Evolutionary conservation across 257 asterid species (phyloP).

Genomic region (Petrea volubilis): DNA sequence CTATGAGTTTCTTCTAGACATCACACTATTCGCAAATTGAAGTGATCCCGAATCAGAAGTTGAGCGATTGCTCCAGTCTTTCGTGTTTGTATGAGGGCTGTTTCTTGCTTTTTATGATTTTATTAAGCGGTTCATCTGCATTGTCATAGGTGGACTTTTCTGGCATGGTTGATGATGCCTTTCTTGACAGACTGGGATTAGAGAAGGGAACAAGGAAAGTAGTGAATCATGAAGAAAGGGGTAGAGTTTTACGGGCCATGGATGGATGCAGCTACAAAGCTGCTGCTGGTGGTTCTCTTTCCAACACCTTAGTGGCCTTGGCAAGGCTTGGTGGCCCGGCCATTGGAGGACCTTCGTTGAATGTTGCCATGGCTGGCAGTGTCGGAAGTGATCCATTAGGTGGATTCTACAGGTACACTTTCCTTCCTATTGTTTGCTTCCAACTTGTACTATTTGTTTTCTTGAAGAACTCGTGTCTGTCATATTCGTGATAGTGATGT

Average conservation of each 20-base stretch:
- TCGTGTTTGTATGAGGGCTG: not conserved
- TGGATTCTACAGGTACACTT: slow-evolving; percentile 76
- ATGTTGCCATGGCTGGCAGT: slow-evolving; percentile 94
- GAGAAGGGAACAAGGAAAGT: slow-evolving; percentile 91
- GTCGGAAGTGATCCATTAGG: slow-evolving; percentile 96
- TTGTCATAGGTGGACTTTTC: slow-evolving; percentile 87
- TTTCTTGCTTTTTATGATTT: not conserved
- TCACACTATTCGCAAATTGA: no score
- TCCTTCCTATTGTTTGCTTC: not conserved
- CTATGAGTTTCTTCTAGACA: not conserved
- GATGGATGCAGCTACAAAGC: slow-evolving; percentile 98
- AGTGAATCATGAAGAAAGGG: slow-evolving; percentile 94
- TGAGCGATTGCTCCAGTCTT: not conserved
- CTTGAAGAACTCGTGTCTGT: not conserved
- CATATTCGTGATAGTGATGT: not conserved
- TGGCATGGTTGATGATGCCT: slow-evolving; percentile 82
- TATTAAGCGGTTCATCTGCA: slow-evolving; percentile 11
- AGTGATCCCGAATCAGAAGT: not conserved
- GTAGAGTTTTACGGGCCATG: slow-evolving; percentile 87
- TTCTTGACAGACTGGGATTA: slow-evolving; percentile 69
- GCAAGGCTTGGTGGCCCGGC: slow-evolving; percentile 91
- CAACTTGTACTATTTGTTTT: not conserved
- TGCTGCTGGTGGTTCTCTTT: slow-evolving; percentile 99
- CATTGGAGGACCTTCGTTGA: slow-evolving; percentile 67
- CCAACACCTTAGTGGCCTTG: slow-evolving; percentile 91